A percentile compares a stretch with the other conserved stretches of the same genome.
These are phyloP conservation scores for Dipteronia dyeriana DNA, from an alignment of 345 rosid species.

Conservation along the genomic window DNA sequence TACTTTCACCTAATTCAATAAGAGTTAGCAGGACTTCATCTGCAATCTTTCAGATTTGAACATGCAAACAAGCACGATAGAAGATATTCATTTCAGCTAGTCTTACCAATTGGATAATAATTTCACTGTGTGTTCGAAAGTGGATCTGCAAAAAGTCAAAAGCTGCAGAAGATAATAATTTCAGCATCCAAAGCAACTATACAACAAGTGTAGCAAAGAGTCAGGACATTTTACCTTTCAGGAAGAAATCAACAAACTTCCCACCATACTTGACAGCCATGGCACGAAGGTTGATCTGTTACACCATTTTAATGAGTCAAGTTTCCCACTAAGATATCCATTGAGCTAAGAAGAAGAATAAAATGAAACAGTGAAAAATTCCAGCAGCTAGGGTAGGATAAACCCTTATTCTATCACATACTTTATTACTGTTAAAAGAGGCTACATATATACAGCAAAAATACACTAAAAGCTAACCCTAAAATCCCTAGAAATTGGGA, in stretches of 20 bases:
- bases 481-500: too few species aligned
- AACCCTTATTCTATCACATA: too few species aligned
- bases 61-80: not conserved
- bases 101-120: constrained; percentile 65
- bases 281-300: constrained; percentile 65
- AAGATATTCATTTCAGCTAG: constrained; percentile 6
- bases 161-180: constrained; percentile 43
- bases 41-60: not conserved
- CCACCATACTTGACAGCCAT: constrained; percentile 91
- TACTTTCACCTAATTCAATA: constrained; percentile 59
- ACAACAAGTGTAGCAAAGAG: constrained; percentile 15
- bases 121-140: constrained; percentile 62
- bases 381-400: too few species aligned
- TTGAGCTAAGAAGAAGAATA: not conserved
- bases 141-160: constrained; percentile 71
- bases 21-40: constrained; percentile 5
- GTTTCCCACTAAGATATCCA: not conserved
- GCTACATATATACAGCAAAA: too few species aligned
- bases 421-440: too few species aligned
- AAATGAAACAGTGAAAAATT: not conserved
- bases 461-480: too few species aligned
- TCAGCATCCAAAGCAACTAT: constrained; percentile 18
- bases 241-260: constrained; percentile 71
- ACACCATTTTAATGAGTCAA: constrained; percentile 20
- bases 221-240: constrained; percentile 53